These are phyloP conservation scores for Edaphochlamys debaryana DNA, from an alignment of 139 green algal species.

Conservation along the genomic window DNA sequence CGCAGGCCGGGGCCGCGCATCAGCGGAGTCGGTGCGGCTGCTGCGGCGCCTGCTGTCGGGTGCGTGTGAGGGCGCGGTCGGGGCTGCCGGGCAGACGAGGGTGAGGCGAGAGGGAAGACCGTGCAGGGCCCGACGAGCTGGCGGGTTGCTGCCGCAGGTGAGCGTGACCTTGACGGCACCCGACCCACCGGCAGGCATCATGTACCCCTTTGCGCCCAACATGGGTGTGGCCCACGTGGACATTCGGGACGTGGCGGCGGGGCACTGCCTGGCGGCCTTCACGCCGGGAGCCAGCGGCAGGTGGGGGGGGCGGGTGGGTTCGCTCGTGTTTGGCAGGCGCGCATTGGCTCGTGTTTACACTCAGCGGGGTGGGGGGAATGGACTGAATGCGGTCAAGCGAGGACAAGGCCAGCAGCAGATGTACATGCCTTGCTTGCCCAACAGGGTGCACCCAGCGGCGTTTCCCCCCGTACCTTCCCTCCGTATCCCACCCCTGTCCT, in stretches of 20 bases:
- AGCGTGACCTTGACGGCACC: too few species aligned
- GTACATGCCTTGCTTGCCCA: not conserved
- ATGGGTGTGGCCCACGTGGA: conserved; percentile 53
- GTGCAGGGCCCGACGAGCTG: too few species aligned
- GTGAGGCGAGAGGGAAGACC: too few species aligned
- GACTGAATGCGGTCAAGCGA: too few species aligned
- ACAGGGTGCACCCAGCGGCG: not conserved
- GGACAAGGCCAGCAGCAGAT: too few species aligned
- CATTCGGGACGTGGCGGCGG: conserved; percentile 66
- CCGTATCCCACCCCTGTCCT: not conserved
- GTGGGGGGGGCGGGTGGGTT: conserved; percentile 7
- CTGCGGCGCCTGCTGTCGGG: conserved; percentile 11
- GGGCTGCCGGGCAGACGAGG: too few species aligned
- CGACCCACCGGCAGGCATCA: too few species aligned
- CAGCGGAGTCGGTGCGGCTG: conserved; percentile 13
- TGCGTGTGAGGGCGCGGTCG: not conserved
- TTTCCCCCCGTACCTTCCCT: not conserved
- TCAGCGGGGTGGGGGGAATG: too few species aligned
- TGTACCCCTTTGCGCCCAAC: conserved; percentile 7
- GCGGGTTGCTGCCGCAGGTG: too few species aligned
- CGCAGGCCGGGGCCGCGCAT: conserved; percentile 25
- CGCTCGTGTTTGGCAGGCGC: too few species aligned
- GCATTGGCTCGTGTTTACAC: too few species aligned
- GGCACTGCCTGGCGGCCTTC: conserved; percentile 64
- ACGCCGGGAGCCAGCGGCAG: conserved; percentile 50